Conservation (phyloP, 2,329 filamentous ascomycete genomes). For the Periconia macrospinosa region DNA sequence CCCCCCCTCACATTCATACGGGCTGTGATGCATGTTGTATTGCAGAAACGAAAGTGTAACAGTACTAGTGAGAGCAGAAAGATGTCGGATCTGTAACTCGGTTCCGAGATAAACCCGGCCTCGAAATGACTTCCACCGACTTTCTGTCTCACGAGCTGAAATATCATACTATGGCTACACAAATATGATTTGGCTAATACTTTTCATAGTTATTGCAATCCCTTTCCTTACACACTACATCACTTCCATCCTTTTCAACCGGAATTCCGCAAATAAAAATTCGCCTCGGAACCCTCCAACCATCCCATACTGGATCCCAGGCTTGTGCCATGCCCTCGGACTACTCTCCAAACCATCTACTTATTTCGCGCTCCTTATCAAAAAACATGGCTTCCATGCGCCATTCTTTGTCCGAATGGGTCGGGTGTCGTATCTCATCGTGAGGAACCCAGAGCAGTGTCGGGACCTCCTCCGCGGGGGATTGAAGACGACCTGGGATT, state of each 20-base stretch:
- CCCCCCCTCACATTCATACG: too few species aligned
- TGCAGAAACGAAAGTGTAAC: too few species aligned
- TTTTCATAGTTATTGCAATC: not conserved
- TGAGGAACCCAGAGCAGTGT: conserved; percentile 25
- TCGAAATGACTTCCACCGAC: not conserved
- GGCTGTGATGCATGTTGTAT: too few species aligned
- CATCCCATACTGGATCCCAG: conserved; percentile 25
- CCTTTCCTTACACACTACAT: conserved; percentile 23
- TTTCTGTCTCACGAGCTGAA: not conserved
- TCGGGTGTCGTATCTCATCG: conserved; percentile 17
- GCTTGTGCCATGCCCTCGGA: conserved; percentile 21
- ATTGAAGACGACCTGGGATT: conserved; percentile 5
- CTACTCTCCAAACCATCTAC: conserved; percentile 22
- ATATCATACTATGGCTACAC: not conserved
- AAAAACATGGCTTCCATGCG: conserved; percentile 23
- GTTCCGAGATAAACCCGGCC: not conserved
- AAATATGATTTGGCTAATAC: not conserved
- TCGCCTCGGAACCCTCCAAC: conserved; percentile 20
- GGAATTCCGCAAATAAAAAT: conserved; percentile 11
- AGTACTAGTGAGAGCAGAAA: too few species aligned
- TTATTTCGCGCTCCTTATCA: conserved; percentile 27
- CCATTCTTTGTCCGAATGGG: conserved; percentile 29
- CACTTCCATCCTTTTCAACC: conserved; percentile 21
- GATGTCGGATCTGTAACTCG: not conserved
- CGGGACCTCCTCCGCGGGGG: conserved; percentile 15